A percentile compares a stretch with the other conserved stretches of the same genome.
These are phyloP conservation scores for Pyrus pyrifolia DNA, from an alignment of 306 rosid species.

Conservation along the genomic window DNA sequence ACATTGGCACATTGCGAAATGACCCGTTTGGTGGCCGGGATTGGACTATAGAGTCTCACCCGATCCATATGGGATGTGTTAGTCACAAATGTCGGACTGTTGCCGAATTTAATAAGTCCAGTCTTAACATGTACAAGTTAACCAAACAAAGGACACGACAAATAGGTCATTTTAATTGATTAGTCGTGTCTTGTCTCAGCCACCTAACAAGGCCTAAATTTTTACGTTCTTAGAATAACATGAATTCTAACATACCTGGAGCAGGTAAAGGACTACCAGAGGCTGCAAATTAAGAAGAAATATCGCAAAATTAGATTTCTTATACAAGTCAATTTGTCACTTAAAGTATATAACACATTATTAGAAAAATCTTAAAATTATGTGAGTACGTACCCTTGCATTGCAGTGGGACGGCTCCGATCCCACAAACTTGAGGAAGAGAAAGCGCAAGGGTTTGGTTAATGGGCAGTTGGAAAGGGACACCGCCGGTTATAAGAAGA, in stretches of 20 bases:
- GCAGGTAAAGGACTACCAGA: conserved; percentile 51
- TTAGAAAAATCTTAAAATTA: background rate
- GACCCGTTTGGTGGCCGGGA: too few species aligned
- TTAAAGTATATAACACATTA: background rate
- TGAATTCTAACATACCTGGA: conserved; percentile 38
- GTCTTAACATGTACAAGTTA: background rate
- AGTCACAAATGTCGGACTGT: background rate
- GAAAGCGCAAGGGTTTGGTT: conserved; percentile 33
- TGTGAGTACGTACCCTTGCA: conserved; percentile 49
- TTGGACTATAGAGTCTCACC: background rate
- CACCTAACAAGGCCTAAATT: background rate
- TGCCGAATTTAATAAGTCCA: too few species aligned
- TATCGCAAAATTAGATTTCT: background rate
- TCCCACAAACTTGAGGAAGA: conserved; percentile 51
- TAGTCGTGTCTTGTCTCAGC: background rate
- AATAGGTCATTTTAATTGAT: background rate
- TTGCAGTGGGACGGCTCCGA: conserved; percentile 24
- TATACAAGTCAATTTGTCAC: background rate
- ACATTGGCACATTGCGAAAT: background rate
- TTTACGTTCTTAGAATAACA: background rate
- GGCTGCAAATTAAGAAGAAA: conserved; percentile 35
- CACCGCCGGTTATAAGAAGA: conserved; percentile 45
- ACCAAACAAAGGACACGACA: background rate
- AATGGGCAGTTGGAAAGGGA: conserved; percentile 54
- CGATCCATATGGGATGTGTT: background rate